Conservation (phyloP, 2,329 filamentous ascomycete species). For the Huntiella decipiens region DNA sequence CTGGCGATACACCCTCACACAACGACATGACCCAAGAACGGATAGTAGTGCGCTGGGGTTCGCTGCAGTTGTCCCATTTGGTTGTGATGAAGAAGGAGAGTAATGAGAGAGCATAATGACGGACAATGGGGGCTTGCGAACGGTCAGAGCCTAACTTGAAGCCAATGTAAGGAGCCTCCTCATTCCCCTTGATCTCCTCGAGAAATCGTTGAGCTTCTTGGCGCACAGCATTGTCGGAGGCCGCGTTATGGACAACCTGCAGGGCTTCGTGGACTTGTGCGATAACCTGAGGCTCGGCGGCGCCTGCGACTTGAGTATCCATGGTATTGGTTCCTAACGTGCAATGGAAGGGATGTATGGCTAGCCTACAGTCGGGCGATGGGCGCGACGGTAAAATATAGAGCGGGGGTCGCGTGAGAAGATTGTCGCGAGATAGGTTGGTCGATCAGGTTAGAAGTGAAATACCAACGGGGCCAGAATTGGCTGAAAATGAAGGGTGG, state of each 20-base stretch:
- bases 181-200: conserved; percentile 62
- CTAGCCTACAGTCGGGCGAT: conserved; percentile 6
- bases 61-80: conserved; percentile 55
- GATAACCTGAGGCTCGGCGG: conserved; percentile 25
- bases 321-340: conserved; percentile 3
- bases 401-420: background rate
- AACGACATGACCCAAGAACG: conserved; percentile 64
- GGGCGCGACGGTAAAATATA: conserved; percentile 4
- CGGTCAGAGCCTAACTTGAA: conserved; percentile 63
- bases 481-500: no score
- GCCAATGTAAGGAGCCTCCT: conserved; percentile 67
- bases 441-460: no score
- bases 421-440: background rate
- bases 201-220: conserved; percentile 71
- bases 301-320: conserved; percentile 17
- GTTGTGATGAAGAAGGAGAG: conserved; percentile 81
- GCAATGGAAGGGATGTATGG: background rate
- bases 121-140: conserved; percentile 59
- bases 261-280: conserved; percentile 66
- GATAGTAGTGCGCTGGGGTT: conserved; percentile 47
- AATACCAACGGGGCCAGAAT: no score
- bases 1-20: conserved; percentile 47
- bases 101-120: conserved; percentile 84
- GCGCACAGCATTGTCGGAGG: conserved; percentile 62
- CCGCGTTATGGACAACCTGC: conserved; percentile 67